Evolutionary conservation across 441 rosid species (phyloP).

Genomic region (Daphne laureola): DNA sequence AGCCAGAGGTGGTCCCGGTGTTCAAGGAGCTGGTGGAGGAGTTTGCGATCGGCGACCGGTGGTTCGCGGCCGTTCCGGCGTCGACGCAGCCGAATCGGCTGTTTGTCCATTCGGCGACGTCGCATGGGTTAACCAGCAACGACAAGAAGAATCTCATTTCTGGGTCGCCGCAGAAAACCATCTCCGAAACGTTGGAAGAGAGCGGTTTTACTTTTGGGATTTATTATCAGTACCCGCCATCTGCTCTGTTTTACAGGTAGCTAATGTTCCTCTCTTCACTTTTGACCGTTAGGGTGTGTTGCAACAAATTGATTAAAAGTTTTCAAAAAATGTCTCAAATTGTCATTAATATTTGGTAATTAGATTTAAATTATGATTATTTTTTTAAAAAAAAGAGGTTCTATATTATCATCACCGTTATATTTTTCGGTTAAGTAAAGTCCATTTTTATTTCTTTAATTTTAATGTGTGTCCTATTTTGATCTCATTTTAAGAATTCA

Average conservation of each 20-base stretch:
- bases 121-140: slow-evolving; percentile 40
- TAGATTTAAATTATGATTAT: too few species aligned
- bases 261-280: neutral
- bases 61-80: slow-evolving; percentile 50
- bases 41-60: slow-evolving; percentile 50
- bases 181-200: slow-evolving; percentile 40
- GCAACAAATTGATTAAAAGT: too few species aligned
- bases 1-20: slow-evolving; percentile 38
- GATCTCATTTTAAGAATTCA: too few species aligned
- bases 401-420: too few species aligned
- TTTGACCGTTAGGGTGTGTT: neutral
- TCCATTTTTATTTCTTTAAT: too few species aligned
- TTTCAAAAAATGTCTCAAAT: too few species aligned
- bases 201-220: slow-evolving; percentile 41
- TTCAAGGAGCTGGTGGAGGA: slow-evolving; percentile 38
- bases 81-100: slow-evolving; percentile 52
- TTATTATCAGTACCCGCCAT: slow-evolving; percentile 35
- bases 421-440: too few species aligned
- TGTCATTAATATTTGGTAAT: too few species aligned
- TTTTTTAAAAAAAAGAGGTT: too few species aligned
- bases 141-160: slow-evolving; percentile 27
- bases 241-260: slow-evolving; percentile 41
- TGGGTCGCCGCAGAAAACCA: slow-evolving; percentile 47
- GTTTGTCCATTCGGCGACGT: slow-evolving; percentile 48
- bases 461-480: too few species aligned